Evolutionary conservation across 2,329 filamentous ascomycete species (phyloP), one percentile per base, ranked within the genome.

Genomic region (Aureobasidium namibiae): DNA sequence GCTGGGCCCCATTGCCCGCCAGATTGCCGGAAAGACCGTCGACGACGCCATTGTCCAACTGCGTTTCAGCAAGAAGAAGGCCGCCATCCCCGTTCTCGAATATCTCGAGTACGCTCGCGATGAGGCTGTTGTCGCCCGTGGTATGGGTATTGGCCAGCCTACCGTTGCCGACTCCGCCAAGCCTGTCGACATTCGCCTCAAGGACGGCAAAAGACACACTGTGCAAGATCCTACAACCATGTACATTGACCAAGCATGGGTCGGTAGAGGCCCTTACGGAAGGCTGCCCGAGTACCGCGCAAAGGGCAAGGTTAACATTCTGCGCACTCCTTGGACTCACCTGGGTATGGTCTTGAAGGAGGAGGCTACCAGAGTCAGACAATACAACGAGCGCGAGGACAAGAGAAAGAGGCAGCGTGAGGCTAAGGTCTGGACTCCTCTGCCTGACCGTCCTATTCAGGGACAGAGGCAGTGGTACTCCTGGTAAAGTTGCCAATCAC

Each of bases 41-140:
- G 90, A 95, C 60, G 92, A 99, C 36, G 94, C 94, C 14, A 89
- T 97, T 65, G 76, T 89, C 58, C 94, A 99, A 79, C 96, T 99
- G 90, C 84, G 87, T 59, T 97, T 92, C 77, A 92, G 87, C 73
- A 90, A 90, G 79, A 99, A 99, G 83, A 92, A 91, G 77, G 88
- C 88, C 63, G 89, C 92, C 7, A 79, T 83, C 65, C 90, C 96
- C 68, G 84, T 97, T 29, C 78, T 82, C 65, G 86, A 84, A 69
- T 89, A 94, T 69, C 78, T 99, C 18, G 84, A 94, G 69, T 82
- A 89, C 67, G 92, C 92, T 1, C 83, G 87, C 60, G 89, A 96
- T 69, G 78, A 87, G 68, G 94, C 94, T 36, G 79, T 96, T 64
- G 88, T 88, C 16, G 81, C 81, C 66, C 81, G 87, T 39, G 91